Evolutionary conservation across 148 eudicot genomes (phyloP), one percentile per base, ranked within the genome.

Genomic region (Rhododendron mucronatum): DNA sequence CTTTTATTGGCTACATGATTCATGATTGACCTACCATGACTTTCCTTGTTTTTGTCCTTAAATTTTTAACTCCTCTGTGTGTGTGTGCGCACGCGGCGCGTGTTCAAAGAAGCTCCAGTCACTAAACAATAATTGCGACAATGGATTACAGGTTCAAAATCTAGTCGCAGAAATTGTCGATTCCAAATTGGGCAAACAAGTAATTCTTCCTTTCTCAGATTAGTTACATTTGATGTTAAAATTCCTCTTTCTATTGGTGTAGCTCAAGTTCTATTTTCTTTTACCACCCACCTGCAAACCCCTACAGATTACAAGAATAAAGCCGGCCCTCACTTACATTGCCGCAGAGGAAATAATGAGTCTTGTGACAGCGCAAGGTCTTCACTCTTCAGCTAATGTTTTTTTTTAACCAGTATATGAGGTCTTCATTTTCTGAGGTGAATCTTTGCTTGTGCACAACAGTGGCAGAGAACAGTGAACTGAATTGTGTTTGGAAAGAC

Each of bases 271-370:
- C 7, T 39, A 35, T 71, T 53, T 83, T 10, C 28, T 48, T 55
- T 84, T 63, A 77, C 45, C 84, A 76, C 74, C 78, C 81, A 21
- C 47, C 59, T 81, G 76, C 41, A 51, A 83, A 80, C 39, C 74
- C 86, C 61, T 89, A 80, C 91, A 97, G 99, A 94, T 97, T 79
- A 88, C 95, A 85, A 90, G 89, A 85, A 92, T 93, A 85, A 97
- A 93, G 90, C 96, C 98, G 10, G 84, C 92, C 35, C 95, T 95
- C 86, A 93, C 95, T 73, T 97, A 91, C 65, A 95, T 95, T 89
- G 95, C 98, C 18, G 91, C 99, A 26, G 98, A 95, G 91, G 98
- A 97, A 93, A 89, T 97, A 84, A 97, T 97, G 99, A 95, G 98
- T 91, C 98, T 94, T 84, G 99, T 97, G 74, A 97, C 98, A 35